phyloP scores from a whole-genome alignment of 2,329 filamentous ascomycete genomes.

The Gaeumannomyces sp. region DNA sequence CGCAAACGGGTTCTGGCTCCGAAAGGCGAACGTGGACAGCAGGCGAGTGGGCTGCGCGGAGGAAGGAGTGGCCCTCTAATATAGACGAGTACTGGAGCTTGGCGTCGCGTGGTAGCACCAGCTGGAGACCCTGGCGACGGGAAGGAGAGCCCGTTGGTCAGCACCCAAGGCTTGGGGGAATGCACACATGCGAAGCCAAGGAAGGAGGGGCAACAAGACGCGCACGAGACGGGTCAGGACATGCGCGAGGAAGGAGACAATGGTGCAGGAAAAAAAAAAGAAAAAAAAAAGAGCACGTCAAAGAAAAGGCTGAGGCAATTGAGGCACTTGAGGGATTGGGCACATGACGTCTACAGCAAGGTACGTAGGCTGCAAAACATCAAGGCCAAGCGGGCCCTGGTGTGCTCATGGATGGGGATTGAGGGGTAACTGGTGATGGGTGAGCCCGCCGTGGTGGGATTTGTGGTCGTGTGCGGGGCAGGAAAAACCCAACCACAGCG shows the following conservation, averaged over 20 bases:
- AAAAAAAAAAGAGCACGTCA: too few species aligned
- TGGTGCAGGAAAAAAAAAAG: background rate
- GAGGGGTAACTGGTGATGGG: background rate
- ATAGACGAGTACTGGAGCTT: conserved; percentile 35
- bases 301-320: background rate
- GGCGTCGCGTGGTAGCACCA: conserved; percentile 41
- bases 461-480: background rate
- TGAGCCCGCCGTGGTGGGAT: background rate
- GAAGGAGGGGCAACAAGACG: background rate
- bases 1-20: conserved; percentile 43
- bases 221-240: background rate
- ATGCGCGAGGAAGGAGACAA: background rate
- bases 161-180: conserved; percentile 5
- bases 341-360: background rate
- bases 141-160: conserved; percentile 1
- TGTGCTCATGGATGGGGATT: background rate
- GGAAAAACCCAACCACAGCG: background rate
- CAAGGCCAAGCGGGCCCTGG: background rate
- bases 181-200: background rate
- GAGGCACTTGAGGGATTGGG: background rate
- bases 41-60: conserved; percentile 34
- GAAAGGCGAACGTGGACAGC: conserved; percentile 29
- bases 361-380: background rate
- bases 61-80: conserved; percentile 26
- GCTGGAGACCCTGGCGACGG: conserved; percentile 28